Percentiles rank a stretch among this genome's conserved stretches.
These are phyloP conservation scores for Waltergamsia citrina DNA, from an alignment of 2,329 filamentous ascomycete species.

Conservation along the genomic window DNA sequence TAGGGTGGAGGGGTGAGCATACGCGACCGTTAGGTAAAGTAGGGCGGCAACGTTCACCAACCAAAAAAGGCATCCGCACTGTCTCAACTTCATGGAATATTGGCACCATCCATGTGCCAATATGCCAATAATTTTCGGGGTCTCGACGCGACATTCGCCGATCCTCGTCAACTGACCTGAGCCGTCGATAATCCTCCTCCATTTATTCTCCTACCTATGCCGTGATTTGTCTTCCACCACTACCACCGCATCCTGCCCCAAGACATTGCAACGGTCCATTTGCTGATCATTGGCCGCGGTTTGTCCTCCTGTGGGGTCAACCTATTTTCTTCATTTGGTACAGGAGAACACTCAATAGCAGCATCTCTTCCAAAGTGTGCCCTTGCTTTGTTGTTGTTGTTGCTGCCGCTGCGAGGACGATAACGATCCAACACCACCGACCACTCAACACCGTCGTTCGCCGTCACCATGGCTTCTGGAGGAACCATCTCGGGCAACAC, in stretches of 20 bases:
- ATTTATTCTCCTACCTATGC: slow-evolving; percentile 35
- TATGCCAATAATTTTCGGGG: no score
- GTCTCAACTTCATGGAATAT: no score
- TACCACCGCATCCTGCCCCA: slow-evolving; percentile 1
- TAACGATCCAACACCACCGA: no score
- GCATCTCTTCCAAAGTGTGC: background rate
- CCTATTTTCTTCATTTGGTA: background rate
- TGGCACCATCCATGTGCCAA: no score
- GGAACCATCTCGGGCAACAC: slow-evolving; percentile 5
- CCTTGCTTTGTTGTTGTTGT: no score
- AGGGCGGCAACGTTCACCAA: no score
- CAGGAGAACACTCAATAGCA: background rate
- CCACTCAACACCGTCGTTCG: background rate
- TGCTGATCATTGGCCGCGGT: slow-evolving; percentile 1
- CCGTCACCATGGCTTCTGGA: slow-evolving; percentile 5
- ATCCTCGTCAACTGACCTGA: slow-evolving; percentile 1
- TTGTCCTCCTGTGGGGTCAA: background rate
- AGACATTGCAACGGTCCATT: slow-evolving; percentile 1
- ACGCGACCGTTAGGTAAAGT: no score
- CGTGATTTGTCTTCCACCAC: slow-evolving; percentile 9
- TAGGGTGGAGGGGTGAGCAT: no score
- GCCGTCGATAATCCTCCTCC: slow-evolving; percentile 8
- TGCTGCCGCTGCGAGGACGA: no score
- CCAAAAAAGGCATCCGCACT: background rate
- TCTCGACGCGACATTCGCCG: slow-evolving; percentile 3